Evolutionary conservation across 2,329 filamentous ascomycete species (phyloP), one percentile per base, ranked within the genome.

Genomic region (Penicillium sp.): DNA sequence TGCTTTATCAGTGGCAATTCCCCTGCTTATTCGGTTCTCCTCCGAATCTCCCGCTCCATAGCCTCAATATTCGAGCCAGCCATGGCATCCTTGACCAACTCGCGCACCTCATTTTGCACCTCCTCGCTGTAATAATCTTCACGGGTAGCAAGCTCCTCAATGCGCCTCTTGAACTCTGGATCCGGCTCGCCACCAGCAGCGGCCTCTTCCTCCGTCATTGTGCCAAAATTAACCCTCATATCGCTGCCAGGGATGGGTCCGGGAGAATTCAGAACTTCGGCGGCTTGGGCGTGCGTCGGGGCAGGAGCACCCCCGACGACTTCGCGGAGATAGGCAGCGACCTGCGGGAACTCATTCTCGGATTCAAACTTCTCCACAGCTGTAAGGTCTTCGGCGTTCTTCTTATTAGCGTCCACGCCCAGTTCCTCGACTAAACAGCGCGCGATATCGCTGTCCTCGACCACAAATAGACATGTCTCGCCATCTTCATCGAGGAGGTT

Each of bases 391-490:
- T 95, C 90, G 23, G 81, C 77, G 60, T 94, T 92, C 62, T 77
- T 81, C 56, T 87, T 78, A 21, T 74, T 75, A 37, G 83, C 72
- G 64, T 96, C 86, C 32, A 89, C 84, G 6, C 86, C 84, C 3
- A 97, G 79, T 72, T 96, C 91, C 67, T 95, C 90, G 3, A 97
- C 83, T 8, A 99, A 79, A 50, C 87, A 83, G 64, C 84, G 84
- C 21, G 93, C 93, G 41, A 91, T 87, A 4, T 89, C 86, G 46
- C 88, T 79, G 0, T 85, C 90, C 74, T 99, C 94, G 29, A 87
- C 86, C n/a, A 91, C 90, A 68, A 96, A 99, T 5, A 99, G 79
- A n/a, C 93, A 89, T 1, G 93, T 97, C 75, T 99, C 94, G 54
- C 86, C 84, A 71, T 99, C 94, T 72, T 96, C 90, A 69, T 99